Base-by-base conservation (phyloP, 1,284 basidiomycete genomes). In the Tylopilus sp. region DNA sequence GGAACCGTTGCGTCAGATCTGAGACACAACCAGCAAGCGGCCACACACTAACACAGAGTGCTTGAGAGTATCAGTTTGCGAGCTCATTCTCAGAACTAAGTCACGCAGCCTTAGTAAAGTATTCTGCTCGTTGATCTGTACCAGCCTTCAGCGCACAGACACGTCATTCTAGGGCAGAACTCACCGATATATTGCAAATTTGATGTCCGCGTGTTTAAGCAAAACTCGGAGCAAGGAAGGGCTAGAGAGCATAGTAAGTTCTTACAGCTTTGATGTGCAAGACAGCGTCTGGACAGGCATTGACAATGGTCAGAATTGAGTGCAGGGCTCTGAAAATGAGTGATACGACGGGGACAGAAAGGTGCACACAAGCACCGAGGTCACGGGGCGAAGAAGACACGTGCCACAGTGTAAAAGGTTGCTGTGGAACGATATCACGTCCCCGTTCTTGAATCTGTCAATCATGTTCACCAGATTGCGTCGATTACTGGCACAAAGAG, bases 201-300 rank as follows among this genome's bases (percentile, higher is more conserved):
- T 98, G 78, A 99, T 95, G 77, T 99, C 98, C 7, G 98, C 98
- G 74, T 89, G 69, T 93, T 95, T 29, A 29, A 29, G 29, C 68
- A 91, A 97, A 84, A 70, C 92, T 90, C 66, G 99, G 82, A 22
- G 95, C 89, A 52, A 98, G 85, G 80, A 99, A 96, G 66, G 99
- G 90, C 77, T 99, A 98, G 73, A 98, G 95, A 41, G 97, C 92
- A 77, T 99, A 99, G 8, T 29, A 29, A 29, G 97, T 95, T 67
- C 96, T 89, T n/a, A 99, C 98, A 39, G 98, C 98, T 70, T 92
- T 89, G 77, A 99, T 92, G 76, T 98, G 98, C 55, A 99, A 84
- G 9, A 98, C 98, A 59, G 99, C 92, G 72, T 99, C 96, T 79
- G 29, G 29, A 29, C 29, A 29, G 29, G 29, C 29, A 29, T 29